Evolutionary conservation across 148 eudicot species (phyloP).

Genomic region (Simmondsia chinensis): DNA sequence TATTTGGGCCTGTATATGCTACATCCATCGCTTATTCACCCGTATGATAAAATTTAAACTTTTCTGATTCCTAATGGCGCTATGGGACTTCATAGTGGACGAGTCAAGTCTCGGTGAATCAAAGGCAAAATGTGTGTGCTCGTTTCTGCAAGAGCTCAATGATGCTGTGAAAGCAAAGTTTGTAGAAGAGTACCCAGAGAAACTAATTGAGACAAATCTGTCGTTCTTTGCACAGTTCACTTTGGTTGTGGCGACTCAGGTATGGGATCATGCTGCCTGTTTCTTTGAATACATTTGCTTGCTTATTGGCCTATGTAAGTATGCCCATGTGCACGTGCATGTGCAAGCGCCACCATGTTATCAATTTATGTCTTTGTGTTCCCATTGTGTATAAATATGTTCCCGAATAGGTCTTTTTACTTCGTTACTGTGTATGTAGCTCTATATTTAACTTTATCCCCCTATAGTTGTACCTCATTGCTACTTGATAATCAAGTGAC

Average conservation of each 20-base stretch:
- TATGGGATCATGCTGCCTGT: constrained; percentile 14
- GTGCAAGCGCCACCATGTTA: no score
- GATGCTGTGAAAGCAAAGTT: constrained; percentile 94
- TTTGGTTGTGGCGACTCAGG: constrained; percentile 94
- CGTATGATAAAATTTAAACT: neutral
- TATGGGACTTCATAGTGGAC: constrained; percentile 43
- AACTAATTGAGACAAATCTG: constrained; percentile 69
- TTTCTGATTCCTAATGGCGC: constrained; percentile 6
- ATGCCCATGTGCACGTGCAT: no score
- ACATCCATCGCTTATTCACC: no score
- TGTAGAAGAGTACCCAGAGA: constrained; percentile 71
- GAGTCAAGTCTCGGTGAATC: constrained; percentile 81
- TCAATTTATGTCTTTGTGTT: no score
- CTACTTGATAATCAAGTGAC: no score
- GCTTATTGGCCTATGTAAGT: no score
- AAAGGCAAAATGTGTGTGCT: constrained; percentile 84
- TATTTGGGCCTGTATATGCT: no score
- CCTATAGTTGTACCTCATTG: no score
- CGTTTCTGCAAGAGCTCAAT: constrained; percentile 92
- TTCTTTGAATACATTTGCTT: neutral
- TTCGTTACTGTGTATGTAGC: no score
- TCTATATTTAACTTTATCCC: no score
- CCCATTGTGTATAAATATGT: no score
- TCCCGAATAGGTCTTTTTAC: no score
- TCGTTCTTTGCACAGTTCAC: constrained; percentile 92